Percentiles rank a stretch among this genome's conserved stretches.
Conservation (phyloP, 2,329 filamentous ascomycete genomes). For the Penicillium sp. region DNA sequence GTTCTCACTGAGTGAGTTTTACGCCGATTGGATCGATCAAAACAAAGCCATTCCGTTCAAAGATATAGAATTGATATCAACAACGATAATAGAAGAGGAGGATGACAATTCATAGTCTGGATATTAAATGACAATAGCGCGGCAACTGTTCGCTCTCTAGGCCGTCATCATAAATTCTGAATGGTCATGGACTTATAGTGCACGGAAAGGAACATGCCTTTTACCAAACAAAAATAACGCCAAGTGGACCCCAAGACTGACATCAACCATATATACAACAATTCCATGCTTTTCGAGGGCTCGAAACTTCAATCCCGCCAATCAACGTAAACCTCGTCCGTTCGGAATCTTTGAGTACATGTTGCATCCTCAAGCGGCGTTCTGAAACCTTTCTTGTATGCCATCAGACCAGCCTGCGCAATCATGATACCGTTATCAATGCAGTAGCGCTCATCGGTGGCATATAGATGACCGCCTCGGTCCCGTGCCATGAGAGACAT, state of each 20-base stretch:
- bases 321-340: conserved; percentile 74
- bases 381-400: conserved; percentile 73
- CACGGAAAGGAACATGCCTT: background rate
- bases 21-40: conserved; percentile 10
- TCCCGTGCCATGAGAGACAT: conserved; percentile 94
- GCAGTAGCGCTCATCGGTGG: conserved; percentile 95
- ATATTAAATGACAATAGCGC: background rate
- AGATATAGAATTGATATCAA: conserved; percentile 52
- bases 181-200: background rate
- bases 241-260: background rate
- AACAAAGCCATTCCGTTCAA: conserved; percentile 13
- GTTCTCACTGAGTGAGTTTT: conserved; percentile 10
- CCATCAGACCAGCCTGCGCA: conserved; percentile 86
- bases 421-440: conserved; percentile 99
- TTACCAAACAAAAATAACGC: background rate
- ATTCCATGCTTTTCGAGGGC: background rate
- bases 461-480: conserved; percentile 83
- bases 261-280: background rate
- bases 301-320: conserved; percentile 60
- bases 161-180: background rate
- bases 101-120: conserved; percentile 50
- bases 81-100: conserved; percentile 70
- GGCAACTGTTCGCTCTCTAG: background rate
- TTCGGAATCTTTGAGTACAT: conserved; percentile 79
- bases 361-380: conserved; percentile 77